Base-by-base conservation (phyloP, 768 basidiomycete genomes). In the Hortiboletus campestris region DNA sequence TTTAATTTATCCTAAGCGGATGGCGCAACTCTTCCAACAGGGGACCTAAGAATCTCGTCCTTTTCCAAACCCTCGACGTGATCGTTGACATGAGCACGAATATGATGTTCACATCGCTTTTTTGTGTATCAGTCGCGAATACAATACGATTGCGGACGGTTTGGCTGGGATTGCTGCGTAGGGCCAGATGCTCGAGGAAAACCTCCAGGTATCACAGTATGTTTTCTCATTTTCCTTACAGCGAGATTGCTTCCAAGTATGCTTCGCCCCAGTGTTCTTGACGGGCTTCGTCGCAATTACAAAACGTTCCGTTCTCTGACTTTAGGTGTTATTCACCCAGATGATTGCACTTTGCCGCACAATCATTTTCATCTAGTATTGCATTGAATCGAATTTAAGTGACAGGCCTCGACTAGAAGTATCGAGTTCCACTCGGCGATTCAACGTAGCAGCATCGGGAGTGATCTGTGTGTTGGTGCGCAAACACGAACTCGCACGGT, bases 1-100 rank as follows among this genome's bases (percentile, higher is more conserved):
- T 20, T 31, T 41, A 17, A 54, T 13, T 39, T 7, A 3, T 46
- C 6, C n/a, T 20, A 42, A n/a, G 40, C 6, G 39, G 20, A 8
- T 50, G 44, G 44, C 51, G 31, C 16, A 42, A 25, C 29, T 46
- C 47, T 2, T 46, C 39, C 5, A 20, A 28, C 8, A 49, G 28
- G 29, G 45, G 14, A 36, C 57, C 39, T 5, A 47, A 46, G 44
- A 60, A 59, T 32, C 28, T 49, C 5, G 45, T 57, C 13, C 55
- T 52, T 17, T 53, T 53, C 35, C 46, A 25, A 16, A 36, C 2
- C 7, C 57, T 59, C 20, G 52, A 51, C 19, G 35, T 22, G n/a
- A 46, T 32, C 3, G 42, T 53, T 9, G 32, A 49, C 14, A 35
- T 10, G 46, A 51, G 25, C 56, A 41, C 28, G 40, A 32, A 12